Evolutionary conservation across 352 stramenopile genomes (phyloP).

Genomic region (Globisporangium canariense): DNA sequence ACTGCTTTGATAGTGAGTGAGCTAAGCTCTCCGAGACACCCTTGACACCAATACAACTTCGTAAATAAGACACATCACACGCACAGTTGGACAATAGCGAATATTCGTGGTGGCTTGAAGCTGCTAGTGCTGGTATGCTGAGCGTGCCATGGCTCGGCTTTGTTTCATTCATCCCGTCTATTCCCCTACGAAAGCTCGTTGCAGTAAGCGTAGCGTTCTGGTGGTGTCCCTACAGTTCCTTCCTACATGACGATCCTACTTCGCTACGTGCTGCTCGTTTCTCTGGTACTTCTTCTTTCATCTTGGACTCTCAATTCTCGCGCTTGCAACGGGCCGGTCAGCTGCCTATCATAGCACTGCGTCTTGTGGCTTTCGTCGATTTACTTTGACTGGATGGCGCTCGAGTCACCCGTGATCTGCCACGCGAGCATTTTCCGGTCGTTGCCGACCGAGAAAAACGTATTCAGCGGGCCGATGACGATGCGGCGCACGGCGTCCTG

Average conservation of each 20-base stretch:
- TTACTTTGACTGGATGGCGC: slow-evolving; percentile 64
- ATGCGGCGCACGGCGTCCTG: slow-evolving; percentile 77
- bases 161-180: too few relatives aligned
- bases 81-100: too few relatives aligned
- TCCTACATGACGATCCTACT: neutral
- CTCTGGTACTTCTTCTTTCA: neutral
- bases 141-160: too few relatives aligned
- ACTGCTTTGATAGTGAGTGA: neutral
- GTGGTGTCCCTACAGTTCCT: neutral
- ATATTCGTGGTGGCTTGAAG: too few relatives aligned
- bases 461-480: slow-evolving; percentile 66
- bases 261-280: neutral
- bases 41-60: too few relatives aligned
- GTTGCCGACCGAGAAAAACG: slow-evolving; percentile 78
- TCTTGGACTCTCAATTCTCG: neutral
- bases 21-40: too few relatives aligned
- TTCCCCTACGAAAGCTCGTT: too few relatives aligned
- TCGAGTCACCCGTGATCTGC: slow-evolving; percentile 79
- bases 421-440: slow-evolving; percentile 83
- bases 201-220: too few relatives aligned
- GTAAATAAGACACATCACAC: too few relatives aligned
- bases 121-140: too few relatives aligned
- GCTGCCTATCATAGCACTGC: too few relatives aligned
- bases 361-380: neutral
- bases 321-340: neutral